phyloP scores from a whole-genome alignment of 2,329 filamentous ascomycete genomes.

The Ploettnerulaceae sp. region DNA sequence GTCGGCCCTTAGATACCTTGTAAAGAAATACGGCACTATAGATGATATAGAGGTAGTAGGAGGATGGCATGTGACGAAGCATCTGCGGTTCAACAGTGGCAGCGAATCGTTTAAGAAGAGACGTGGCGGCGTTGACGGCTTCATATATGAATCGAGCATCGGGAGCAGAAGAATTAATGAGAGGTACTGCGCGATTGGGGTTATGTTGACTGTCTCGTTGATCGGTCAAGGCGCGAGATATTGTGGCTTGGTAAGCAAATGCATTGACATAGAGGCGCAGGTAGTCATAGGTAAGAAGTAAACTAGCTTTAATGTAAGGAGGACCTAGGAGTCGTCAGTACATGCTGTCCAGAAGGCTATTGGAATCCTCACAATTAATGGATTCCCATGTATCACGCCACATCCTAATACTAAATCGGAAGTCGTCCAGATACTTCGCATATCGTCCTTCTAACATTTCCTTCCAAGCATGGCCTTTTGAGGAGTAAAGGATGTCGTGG shows the following conservation, averaged over 20 bases:
- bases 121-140: slow-evolving; percentile 59
- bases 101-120: slow-evolving; percentile 54
- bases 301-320: slow-evolving; percentile 58
- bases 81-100: slow-evolving; percentile 54
- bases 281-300: slow-evolving; percentile 69
- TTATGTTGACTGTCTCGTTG: slow-evolving; percentile 35
- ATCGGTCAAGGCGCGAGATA: slow-evolving; percentile 41
- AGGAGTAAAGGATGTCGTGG: slow-evolving; percentile 68
- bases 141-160: slow-evolving; percentile 64
- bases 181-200: slow-evolving; percentile 34
- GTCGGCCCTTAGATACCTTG: slow-evolving; percentile 43
- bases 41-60: slow-evolving; percentile 58
- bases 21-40: slow-evolving; percentile 62
- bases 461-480: slow-evolving; percentile 63
- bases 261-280: slow-evolving; percentile 69
- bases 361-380: slow-evolving; percentile 50
- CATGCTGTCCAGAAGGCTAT: neutral
- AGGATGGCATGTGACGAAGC: slow-evolving; percentile 59
- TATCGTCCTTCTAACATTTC: slow-evolving; percentile 68
- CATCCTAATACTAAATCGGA: slow-evolving; percentile 60
- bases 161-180: slow-evolving; percentile 47
- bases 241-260: slow-evolving; percentile 70
- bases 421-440: slow-evolving; percentile 72
- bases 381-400: slow-evolving; percentile 69
- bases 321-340: slow-evolving; percentile 42